These are phyloP conservation scores for Pichia sp. DNA, from an alignment of 1,139 yeast genomes.

Conservation along the genomic window DNA sequence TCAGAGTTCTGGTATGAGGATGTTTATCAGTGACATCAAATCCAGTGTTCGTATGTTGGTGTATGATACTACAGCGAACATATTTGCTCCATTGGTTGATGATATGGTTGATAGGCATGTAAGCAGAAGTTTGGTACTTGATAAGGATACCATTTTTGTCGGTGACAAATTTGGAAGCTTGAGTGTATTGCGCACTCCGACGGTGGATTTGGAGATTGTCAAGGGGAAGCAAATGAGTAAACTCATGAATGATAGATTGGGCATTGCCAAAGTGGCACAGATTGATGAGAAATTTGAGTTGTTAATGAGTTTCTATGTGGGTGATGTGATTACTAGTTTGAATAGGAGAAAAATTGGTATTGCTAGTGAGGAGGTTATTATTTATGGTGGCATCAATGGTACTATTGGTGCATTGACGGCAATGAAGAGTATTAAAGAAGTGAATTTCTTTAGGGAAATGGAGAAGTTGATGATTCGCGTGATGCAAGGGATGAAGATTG, in stretches of 20 bases:
- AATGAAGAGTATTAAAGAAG: conserved; percentile 54
- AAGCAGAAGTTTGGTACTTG: conserved; percentile 54
- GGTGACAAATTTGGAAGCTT: conserved; percentile 92
- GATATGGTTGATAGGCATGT: conserved; percentile 65
- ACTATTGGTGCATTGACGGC: conserved; percentile 72
- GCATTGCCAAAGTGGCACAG: too few relatives aligned
- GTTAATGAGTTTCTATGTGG: conserved; percentile 56
- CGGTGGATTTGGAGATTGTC: conserved; percentile 35
- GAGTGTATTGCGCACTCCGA: conserved; percentile 56
- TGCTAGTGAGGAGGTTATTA: conserved; percentile 60
- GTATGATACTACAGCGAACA: conserved; percentile 44
- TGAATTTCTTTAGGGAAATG: conserved; percentile 48
- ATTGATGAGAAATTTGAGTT: conserved; percentile 45
- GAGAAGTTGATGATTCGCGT: conserved; percentile 41
- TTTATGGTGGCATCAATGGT: conserved; percentile 78
- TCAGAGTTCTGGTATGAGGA: conserved; percentile 47
- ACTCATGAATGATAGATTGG: too few relatives aligned
- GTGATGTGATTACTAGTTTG: conserved; percentile 66
- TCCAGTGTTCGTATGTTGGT: conserved; percentile 56
- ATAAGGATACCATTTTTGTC: conserved; percentile 66
- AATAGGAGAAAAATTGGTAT: conserved; percentile 43
- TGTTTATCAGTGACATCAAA: conserved; percentile 62
- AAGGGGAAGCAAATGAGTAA: too few relatives aligned
- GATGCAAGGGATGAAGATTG: conserved; percentile 16
- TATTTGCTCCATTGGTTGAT: conserved; percentile 58